Evolutionary conservation across 371 early-diverging fungal species (phyloP).

Genomic region (Haplosporangium sp.): DNA sequence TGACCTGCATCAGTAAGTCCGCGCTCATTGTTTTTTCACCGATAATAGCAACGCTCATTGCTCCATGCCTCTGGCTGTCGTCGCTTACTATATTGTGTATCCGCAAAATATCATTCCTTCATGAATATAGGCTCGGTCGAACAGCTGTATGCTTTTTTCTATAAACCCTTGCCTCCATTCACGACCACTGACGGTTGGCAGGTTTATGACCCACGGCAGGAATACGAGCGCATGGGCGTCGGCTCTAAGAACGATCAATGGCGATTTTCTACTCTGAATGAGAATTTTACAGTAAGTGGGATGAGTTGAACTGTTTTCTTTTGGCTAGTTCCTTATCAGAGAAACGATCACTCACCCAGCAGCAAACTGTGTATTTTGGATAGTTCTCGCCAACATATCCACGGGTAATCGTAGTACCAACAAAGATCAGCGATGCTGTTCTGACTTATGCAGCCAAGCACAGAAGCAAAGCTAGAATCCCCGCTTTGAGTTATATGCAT

Average conservation of each 20-base stretch:
- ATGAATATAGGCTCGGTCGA: slow-evolving; percentile 68
- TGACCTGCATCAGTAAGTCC: slow-evolving; percentile 70
- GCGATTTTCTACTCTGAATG: slow-evolving; percentile 84
- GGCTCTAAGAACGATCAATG: slow-evolving; percentile 74
- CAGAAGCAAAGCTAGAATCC: slow-evolving; percentile 91
- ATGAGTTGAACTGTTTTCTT: background rate
- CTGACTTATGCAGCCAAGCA: slow-evolving; percentile 91
- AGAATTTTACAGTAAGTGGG: slow-evolving; percentile 73
- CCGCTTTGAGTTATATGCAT: slow-evolving; percentile 91
- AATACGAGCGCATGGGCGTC: slow-evolving; percentile 91
- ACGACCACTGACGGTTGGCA: slow-evolving; percentile 71
- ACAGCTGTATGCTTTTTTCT: slow-evolving; percentile 86
- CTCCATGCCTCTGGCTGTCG: background rate
- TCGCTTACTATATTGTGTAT: background rate
- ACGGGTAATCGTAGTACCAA: slow-evolving; percentile 83
- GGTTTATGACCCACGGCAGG: slow-evolving; percentile 79
- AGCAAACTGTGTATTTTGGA: no score
- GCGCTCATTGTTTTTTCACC: background rate
- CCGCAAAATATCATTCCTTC: background rate
- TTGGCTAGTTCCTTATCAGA: no score
- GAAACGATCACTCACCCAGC: no score
- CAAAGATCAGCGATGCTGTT: slow-evolving; percentile 89
- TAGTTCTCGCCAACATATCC: slow-evolving; percentile 94
- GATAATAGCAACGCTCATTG: background rate
- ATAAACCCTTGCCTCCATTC: slow-evolving; percentile 67